Evolutionary conservation across 1,139 yeast species (phyloP).

Genomic region (Candida glucosophila): DNA sequence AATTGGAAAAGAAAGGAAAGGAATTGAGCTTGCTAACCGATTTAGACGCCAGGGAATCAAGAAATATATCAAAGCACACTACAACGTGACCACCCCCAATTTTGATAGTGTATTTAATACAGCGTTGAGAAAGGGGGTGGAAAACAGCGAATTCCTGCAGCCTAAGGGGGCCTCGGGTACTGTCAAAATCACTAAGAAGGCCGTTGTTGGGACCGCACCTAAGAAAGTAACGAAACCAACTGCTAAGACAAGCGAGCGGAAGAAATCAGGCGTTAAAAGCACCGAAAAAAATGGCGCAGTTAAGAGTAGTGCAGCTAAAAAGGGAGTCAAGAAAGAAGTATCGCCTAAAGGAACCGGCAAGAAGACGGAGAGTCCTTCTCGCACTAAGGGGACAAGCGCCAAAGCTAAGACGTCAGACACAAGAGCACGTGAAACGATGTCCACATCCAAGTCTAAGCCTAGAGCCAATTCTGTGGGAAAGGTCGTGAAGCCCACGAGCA

Average conservation of each 20-base stretch:
- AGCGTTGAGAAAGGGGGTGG: conserved; percentile 78
- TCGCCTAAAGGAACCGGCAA: conserved; percentile 1
- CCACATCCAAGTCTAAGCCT: conserved; percentile 9
- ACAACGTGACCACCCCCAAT: conserved; percentile 48
- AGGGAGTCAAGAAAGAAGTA: conserved; percentile 6
- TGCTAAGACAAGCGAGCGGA: conserved; percentile 6
- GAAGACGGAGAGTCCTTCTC: conserved; percentile 8
- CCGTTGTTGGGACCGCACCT: conserved; percentile 15
- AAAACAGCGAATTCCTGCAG: conserved; percentile 66
- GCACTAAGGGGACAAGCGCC: conserved; percentile 8
- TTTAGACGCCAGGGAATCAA: conserved; percentile 64
- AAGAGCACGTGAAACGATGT: conserved; percentile 5
- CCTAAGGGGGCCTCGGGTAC: conserved; percentile 87
- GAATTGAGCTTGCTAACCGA: conserved; percentile 9
- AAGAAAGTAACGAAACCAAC: conserved; percentile 14
- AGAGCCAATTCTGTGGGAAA: conserved; percentile 6
- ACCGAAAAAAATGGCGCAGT: conserved; percentile 7
- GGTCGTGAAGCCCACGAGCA: conserved; percentile 11
- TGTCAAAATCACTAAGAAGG: conserved; percentile 50
- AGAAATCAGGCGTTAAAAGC: conserved; percentile 10
- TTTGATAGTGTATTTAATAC: conserved; percentile 72
- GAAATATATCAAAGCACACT: conserved; percentile 61
- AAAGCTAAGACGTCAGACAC: conserved; percentile 9
- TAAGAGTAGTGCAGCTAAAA: no score
- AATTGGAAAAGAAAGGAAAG: neutral